Percentiles rank a stretch among this genome's conserved stretches.
Evolutionary conservation across 306 rosid genomes (phyloP).

Genomic region (Castanospermum australe): DNA sequence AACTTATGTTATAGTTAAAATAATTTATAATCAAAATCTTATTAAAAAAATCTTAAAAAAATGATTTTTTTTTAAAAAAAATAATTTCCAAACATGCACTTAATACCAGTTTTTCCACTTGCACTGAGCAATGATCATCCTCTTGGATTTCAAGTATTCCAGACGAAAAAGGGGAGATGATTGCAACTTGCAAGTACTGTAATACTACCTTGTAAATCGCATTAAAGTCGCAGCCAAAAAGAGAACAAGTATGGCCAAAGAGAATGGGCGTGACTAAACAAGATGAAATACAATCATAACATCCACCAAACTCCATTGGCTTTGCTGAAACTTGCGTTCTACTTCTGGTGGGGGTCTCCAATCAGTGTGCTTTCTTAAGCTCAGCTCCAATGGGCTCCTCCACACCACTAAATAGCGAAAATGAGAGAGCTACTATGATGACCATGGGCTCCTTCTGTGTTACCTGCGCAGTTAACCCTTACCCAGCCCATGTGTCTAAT

Average conservation of each 20-base stretch:
- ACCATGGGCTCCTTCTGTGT: background rate
- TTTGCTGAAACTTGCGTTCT: constrained; percentile 38
- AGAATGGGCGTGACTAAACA: background rate
- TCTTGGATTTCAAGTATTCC: background rate
- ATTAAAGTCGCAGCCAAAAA: background rate
- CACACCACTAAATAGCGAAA: background rate
- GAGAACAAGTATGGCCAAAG: background rate
- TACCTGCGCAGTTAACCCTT: background rate
- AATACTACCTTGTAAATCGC: background rate
- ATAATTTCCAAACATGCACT: no score
- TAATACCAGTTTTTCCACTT: no score
- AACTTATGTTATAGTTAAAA: no score
- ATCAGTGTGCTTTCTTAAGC: constrained; percentile 13
- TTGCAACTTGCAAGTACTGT: background rate
- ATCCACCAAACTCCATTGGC: constrained; percentile 32
- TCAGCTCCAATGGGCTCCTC: constrained; percentile 7
- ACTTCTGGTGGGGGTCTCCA: background rate
- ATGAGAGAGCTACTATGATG: background rate
- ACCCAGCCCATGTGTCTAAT: no score
- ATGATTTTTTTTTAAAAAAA: no score
- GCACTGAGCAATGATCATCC: background rate
- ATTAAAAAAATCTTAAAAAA: no score
- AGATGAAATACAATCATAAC: constrained; percentile 29
- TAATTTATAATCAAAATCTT: no score
- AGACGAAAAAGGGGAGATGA: background rate